Percentiles rank a stretch among this genome's conserved stretches.
Conservation (phyloP, 1,284 basidiomycete species). For the Apiotrichum mycotoxinovorans region DNA sequence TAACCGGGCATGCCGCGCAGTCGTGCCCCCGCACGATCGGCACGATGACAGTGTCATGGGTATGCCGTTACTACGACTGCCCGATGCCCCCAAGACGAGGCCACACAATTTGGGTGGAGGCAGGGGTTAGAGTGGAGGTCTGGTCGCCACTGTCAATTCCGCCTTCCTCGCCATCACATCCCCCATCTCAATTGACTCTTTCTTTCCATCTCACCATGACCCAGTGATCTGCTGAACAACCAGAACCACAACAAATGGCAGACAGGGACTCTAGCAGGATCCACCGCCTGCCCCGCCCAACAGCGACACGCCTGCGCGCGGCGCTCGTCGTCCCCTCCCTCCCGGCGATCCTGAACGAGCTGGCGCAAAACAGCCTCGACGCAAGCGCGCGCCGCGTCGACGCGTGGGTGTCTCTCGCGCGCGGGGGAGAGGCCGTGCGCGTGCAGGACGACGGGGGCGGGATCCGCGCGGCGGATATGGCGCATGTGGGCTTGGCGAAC, state of each 20-base stretch:
- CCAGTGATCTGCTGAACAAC: constrained; percentile 45
- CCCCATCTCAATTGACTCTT: too few relatives aligned
- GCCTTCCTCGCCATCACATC: too few relatives aligned
- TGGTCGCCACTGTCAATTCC: too few relatives aligned
- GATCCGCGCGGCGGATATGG: constrained; percentile 61
- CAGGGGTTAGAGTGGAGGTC: too few relatives aligned
- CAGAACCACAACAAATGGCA: background rate
- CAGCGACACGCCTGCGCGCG: constrained; percentile 58
- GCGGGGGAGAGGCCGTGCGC: constrained; percentile 63
- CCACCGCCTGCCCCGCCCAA: constrained; percentile 8
- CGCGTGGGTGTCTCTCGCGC: constrained; percentile 52
- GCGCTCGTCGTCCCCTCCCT: constrained; percentile 76
- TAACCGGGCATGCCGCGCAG: too few relatives aligned
- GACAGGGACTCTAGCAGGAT: constrained; percentile 11
- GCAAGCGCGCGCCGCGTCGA: constrained; percentile 46
- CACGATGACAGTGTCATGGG: too few relatives aligned
- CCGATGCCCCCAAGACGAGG: too few relatives aligned
- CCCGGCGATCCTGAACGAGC: constrained; percentile 70
- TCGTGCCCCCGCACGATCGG: too few relatives aligned
- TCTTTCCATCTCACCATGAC: constrained; percentile 86
- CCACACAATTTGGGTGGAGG: too few relatives aligned
- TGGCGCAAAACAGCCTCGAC: constrained; percentile 74
- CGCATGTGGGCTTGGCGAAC: constrained; percentile 60
- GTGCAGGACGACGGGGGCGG: constrained; percentile 78
- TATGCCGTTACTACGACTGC: too few relatives aligned